A percentile compares a stretch with the other conserved stretches of the same genome.
Conservation (phyloP, 116 monocot species). For the Papilionanthe hybrid region DNA sequence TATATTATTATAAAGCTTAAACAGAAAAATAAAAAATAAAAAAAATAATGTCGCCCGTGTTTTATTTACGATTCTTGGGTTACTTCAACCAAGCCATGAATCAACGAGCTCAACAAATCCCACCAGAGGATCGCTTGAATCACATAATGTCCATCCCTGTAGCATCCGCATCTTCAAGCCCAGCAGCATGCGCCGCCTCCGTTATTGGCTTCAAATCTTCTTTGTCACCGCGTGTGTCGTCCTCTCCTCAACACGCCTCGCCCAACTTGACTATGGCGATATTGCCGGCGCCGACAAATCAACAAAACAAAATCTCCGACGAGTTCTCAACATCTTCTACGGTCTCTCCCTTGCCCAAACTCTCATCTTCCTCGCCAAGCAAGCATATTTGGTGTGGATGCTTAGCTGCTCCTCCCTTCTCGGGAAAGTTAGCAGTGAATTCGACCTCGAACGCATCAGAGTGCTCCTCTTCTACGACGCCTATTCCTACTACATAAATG, state of each 20-base stretch:
- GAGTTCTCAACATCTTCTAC: constrained; percentile 45
- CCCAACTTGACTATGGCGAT: too few relatives aligned
- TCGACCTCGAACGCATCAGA: constrained; percentile 14
- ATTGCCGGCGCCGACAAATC: neutral
- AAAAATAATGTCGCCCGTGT: too few relatives aligned
- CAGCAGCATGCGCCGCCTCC: too few relatives aligned
- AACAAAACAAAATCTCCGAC: constrained; percentile 13
- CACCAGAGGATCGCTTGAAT: constrained; percentile 25
- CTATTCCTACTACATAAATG: constrained; percentile 51
- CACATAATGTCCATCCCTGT: too few relatives aligned
- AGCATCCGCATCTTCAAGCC: too few relatives aligned
- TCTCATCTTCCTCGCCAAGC: constrained; percentile 33
- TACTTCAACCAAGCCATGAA: too few relatives aligned
- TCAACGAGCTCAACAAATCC: neutral
- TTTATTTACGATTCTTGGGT: too few relatives aligned
- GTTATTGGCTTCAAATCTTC: too few relatives aligned
- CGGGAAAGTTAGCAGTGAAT: constrained; percentile 21
- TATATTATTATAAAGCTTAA: too few relatives aligned
- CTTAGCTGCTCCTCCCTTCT: constrained; percentile 15
- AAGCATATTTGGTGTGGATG: constrained; percentile 39
- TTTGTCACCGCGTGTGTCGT: too few relatives aligned
- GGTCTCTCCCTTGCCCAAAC: constrained; percentile 32
- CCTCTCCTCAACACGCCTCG: too few relatives aligned
- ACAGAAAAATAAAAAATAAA: too few relatives aligned
- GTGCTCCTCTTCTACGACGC: constrained; percentile 56